Evolutionary conservation across 1,139 yeast species (phyloP), one percentile per base, ranked within the genome.

Genomic region (Candida pseudocylindracea): DNA sequence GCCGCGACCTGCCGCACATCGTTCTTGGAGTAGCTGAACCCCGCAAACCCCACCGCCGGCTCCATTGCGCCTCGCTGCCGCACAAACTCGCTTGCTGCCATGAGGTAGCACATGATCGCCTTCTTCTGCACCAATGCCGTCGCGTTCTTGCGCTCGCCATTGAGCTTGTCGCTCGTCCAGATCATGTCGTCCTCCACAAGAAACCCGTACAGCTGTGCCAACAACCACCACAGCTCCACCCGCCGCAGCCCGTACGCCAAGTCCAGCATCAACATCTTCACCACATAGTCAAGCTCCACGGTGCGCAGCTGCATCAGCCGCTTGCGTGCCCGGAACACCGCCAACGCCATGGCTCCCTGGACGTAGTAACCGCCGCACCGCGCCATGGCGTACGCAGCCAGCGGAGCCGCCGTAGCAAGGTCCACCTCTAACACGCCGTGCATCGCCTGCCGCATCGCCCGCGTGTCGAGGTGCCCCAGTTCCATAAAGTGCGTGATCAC

Each of bases 121-220:
- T 66, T 74, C 36, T 78, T 58, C 46, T 81, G 94, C 4, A 67
- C 47, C 12, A 62, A 54, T 0, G 85, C 83, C 0, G 83, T 74
- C 0, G 55, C 49, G 3, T 55, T 54, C 42, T 76, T 76, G 39
- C 74, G 61, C 8, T 76, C 91, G 0, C 66, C 59, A 28, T 75
- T 75, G 29, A 83, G 52, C 42, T 78, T 78, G 45, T 85, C 95
- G 0, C 94, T 74, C 1, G 88, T 76, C 92, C 93, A 81, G 8
- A 81, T 71, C 35, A 88, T 54, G 40, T 80, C 94, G 48, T 81
- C 93, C 40, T 85, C 96, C 0, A 76, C 93, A 29, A 79, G 54
- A 36, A 60, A 72, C 1, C 85, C 75, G 42, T 67, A 83, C 0
- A 91, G 73, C 46, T 75, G 88, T 0, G 92, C 94, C 12, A 88